Evolutionary conservation across 495 filamentous ascomycete genomes (phyloP).

Genomic region (Penicillium verhagenii): DNA sequence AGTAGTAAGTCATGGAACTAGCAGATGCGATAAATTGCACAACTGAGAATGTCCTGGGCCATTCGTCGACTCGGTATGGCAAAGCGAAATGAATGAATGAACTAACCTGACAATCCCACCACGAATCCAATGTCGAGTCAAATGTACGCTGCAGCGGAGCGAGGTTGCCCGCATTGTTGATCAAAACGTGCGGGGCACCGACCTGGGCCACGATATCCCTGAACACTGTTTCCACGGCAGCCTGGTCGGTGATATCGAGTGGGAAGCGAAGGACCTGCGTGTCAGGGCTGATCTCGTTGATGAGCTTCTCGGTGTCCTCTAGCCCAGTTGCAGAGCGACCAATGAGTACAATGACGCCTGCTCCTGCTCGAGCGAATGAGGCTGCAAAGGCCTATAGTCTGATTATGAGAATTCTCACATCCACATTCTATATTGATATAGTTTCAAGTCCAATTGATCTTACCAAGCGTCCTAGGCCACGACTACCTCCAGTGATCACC

Average conservation of each 20-base stretch:
- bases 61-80: too few relatives aligned
- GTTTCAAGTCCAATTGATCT: background rate
- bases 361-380: slow-evolving; percentile 14
- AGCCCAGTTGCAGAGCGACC: slow-evolving; percentile 26
- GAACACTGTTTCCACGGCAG: slow-evolving; percentile 32
- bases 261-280: slow-evolving; percentile 26
- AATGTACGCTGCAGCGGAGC: slow-evolving; percentile 10
- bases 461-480: slow-evolving; percentile 32
- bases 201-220: slow-evolving; percentile 34
- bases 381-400: slow-evolving; percentile 8
- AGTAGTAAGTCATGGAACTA: too few relatives aligned
- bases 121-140: slow-evolving; percentile 28
- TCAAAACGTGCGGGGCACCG: slow-evolving; percentile 41
- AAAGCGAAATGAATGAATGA: too few relatives aligned
- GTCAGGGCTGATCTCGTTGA: slow-evolving; percentile 22
- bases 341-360: slow-evolving; percentile 20
- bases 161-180: slow-evolving; percentile 42
- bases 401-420: background rate
- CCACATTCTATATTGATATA: too few relatives aligned
- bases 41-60: too few relatives aligned
- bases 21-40: background rate
- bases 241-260: slow-evolving; percentile 31
- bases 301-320: slow-evolving; percentile 14
- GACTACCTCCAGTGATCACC: slow-evolving; percentile 39
- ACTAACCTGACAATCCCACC: slow-evolving; percentile 28